phyloP scores from a whole-genome alignment of 305 asterid genomes.

The Fraxinus dipetala region DNA sequence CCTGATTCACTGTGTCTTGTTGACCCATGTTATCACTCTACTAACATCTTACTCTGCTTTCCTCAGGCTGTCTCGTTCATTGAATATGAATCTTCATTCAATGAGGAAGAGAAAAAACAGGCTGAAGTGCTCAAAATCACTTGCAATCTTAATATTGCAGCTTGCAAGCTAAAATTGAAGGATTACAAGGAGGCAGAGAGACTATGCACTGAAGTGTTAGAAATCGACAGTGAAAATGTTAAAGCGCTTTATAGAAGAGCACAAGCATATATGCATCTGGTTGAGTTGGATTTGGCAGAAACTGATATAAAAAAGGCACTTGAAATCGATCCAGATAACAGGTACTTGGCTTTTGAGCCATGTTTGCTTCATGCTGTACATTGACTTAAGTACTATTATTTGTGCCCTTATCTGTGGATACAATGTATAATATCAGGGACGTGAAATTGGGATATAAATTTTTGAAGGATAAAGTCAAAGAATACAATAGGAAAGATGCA shows the following conservation, averaged over 20 bases:
- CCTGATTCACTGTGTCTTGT: background rate
- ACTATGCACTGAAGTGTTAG: slow-evolving; percentile 69
- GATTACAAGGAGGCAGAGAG: slow-evolving; percentile 61
- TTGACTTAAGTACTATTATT: background rate
- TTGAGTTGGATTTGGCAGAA: slow-evolving; percentile 67
- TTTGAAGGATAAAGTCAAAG: slow-evolving; percentile 36
- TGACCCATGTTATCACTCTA: background rate
- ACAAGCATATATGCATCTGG: slow-evolving; percentile 58
- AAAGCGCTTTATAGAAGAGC: slow-evolving; percentile 77
- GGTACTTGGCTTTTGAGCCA: slow-evolving; percentile 27
- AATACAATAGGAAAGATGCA: slow-evolving; percentile 37
- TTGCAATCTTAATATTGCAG: slow-evolving; percentile 65
- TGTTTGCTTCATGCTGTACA: background rate
- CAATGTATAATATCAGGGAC: slow-evolving; percentile 28
- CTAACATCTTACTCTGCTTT: slow-evolving; percentile 9
- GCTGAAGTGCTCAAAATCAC: slow-evolving; percentile 49
- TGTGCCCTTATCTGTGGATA: background rate
- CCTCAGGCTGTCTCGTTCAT: slow-evolving; percentile 56
- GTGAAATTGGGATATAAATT: slow-evolving; percentile 36
- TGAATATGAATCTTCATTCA: slow-evolving; percentile 60
- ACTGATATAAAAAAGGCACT: slow-evolving; percentile 62
- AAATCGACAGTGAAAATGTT: slow-evolving; percentile 56
- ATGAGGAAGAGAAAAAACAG: slow-evolving; percentile 68
- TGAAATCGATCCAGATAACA: slow-evolving; percentile 69
- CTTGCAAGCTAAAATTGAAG: slow-evolving; percentile 70